Evolutionary conservation across 2,329 filamentous ascomycete species (phyloP).

Genomic region (Sporothrix pseudoabietina): DNA sequence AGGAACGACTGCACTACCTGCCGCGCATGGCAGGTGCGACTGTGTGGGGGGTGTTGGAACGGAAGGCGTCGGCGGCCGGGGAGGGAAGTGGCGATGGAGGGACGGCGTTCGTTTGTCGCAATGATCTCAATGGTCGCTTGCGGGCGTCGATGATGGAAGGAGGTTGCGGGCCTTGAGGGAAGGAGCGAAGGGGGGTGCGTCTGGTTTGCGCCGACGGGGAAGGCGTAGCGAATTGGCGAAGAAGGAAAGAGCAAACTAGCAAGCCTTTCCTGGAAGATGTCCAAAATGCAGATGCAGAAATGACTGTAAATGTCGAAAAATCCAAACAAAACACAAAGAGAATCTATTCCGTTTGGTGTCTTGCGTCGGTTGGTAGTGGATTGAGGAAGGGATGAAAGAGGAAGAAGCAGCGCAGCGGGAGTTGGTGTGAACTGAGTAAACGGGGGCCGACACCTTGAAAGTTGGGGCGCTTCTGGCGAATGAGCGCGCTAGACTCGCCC

Average conservation of each 20-base stretch:
- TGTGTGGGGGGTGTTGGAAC: background rate
- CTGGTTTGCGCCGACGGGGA: background rate
- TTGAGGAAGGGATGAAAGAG: conserved; percentile 16
- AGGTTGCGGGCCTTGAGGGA: conserved; percentile 3
- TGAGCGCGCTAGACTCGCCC: conserved; percentile 18
- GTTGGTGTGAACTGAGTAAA: conserved; percentile 14
- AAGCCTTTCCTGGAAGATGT: background rate
- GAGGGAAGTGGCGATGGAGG: conserved; percentile 23
- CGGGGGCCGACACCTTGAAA: background rate
- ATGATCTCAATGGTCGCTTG: background rate
- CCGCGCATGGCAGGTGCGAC: conserved; percentile 39
- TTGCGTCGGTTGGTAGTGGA: conserved; percentile 14
- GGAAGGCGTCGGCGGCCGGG: conserved; percentile 11
- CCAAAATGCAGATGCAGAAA: background rate
- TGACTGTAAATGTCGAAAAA: background rate
- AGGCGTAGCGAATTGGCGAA: conserved; percentile 19
- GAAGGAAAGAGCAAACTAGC: conserved; percentile 19
- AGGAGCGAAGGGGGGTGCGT: conserved; percentile 16
- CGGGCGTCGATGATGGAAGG: background rate
- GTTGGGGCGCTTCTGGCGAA: conserved; percentile 12
- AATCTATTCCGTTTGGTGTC: background rate
- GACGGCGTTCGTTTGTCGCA: background rate
- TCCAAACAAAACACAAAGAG: background rate
- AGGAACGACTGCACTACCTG: conserved; percentile 34
- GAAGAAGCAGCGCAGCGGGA: background rate